Conservation (phyloP, 2,329 filamentous ascomycete genomes). For the Xylariaceae sp. region DNA sequence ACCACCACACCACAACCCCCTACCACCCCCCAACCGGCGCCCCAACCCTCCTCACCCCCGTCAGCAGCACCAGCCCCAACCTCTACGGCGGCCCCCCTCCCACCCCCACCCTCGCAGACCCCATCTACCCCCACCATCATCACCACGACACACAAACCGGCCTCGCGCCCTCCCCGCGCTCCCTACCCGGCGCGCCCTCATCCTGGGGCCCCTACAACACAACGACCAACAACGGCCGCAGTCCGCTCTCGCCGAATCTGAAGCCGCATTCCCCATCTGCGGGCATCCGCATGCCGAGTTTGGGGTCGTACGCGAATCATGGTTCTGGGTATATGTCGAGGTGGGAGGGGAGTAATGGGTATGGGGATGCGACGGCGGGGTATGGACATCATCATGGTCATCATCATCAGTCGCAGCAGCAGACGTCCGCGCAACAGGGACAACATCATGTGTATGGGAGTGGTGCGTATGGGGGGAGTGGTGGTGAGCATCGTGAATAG, state of each 20-base stretch:
- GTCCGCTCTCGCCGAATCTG: slow-evolving; percentile 38
- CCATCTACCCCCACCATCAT: slow-evolving; percentile 30
- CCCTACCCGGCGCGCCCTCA: slow-evolving; percentile 43
- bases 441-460: slow-evolving; percentile 39
- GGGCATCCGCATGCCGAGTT: slow-evolving; percentile 34
- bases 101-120: slow-evolving; percentile 36
- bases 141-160: slow-evolving; percentile 42
- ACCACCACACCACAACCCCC: slow-evolving; percentile 8
- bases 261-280: slow-evolving; percentile 35
- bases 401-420: slow-evolving; percentile 7
- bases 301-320: slow-evolving; percentile 37
- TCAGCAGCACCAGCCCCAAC: slow-evolving; percentile 32
- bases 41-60: slow-evolving; percentile 30
- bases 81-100: slow-evolving; percentile 33
- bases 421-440: slow-evolving; percentile 23
- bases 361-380: slow-evolving; percentile 24
- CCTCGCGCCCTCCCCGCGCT: slow-evolving; percentile 45
- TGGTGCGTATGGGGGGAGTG: slow-evolving; percentile 39
- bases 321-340: slow-evolving; percentile 30
- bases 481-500: slow-evolving; percentile 38
- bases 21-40: slow-evolving; percentile 21
- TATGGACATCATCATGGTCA: too few relatives aligned
- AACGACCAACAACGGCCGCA: slow-evolving; percentile 31
- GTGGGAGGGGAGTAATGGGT: slow-evolving; percentile 30
- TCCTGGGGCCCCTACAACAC: slow-evolving; percentile 45